Base-by-base conservation (phyloP, 352 stramenopile species). In the Discostella stelligera region DNA sequence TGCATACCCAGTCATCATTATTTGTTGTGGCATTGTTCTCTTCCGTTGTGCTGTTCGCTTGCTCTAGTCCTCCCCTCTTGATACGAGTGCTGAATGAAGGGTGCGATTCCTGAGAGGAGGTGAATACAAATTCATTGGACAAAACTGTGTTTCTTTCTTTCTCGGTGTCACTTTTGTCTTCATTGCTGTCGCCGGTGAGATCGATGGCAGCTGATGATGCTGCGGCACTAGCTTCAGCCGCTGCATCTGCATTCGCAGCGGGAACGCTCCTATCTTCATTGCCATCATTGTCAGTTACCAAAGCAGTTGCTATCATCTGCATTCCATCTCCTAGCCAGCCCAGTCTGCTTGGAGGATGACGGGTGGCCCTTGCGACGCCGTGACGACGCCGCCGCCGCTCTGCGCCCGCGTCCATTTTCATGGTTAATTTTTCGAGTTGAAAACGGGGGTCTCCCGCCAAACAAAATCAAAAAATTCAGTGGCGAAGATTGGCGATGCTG, bases 101-200 rank as follows among this genome's bases (percentile, higher is more conserved):
- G 10, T 10, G 48, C 16, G 50, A n/a, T 14, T 16, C 13, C 18
- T 23, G 10, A 20, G 50, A 25, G 50, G 50, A 58, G 10, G 49
- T 13, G 25, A 23, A 21, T 55, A 4, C 50, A 14, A 27, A 14
- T 39, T 39, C 7, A 4, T 39, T 60, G 0, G 0, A 20, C 52
- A 32, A 41, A 16, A 11, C 52, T 2, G 0, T 27, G 13, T 30
- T 27, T 27, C 30, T 21, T n/a, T 20, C n/a, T 41, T 41, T 32
- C 4, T 61, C 53, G 10, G 30, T 14, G 30, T 62, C 37, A 23
- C 16, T 23, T 6, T 53, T 30, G 14, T 48, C 64, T n/a, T 55
- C 27, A 39, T 52, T 9, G 27, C 48, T 27, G 18, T 56, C 66
- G 23, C 9, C 39, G 56, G 67, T 66, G 41, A 72, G 55, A 72